Evolutionary conservation across 176 grass and related monocot genomes (phyloP).

Genomic region (Carex parvula): DNA sequence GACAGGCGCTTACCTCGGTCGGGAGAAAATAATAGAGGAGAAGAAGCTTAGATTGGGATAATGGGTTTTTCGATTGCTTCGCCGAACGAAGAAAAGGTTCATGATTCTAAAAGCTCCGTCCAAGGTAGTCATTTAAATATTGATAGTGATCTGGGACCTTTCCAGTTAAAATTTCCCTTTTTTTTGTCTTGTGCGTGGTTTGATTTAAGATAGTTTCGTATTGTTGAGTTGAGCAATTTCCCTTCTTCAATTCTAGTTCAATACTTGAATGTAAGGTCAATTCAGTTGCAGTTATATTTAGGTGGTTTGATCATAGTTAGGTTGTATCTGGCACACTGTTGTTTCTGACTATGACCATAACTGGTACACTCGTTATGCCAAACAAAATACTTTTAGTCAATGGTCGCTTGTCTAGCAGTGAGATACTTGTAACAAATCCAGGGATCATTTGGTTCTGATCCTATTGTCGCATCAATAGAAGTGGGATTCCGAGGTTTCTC

Average conservation of each 20-base stretch:
- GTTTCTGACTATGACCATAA: neutral
- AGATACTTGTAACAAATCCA: neutral
- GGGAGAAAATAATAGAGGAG: neutral
- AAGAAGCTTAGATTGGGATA: conserved; percentile 1
- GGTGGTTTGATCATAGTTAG: neutral
- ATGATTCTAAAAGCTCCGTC: conserved; percentile 17
- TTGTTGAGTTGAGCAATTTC: neutral
- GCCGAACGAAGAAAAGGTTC: conserved; percentile 8
- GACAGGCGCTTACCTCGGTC: neutral
- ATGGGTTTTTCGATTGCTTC: conserved; percentile 3
- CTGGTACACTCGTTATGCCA: neutral
- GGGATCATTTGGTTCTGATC: neutral
- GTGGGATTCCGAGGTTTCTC: neutral
- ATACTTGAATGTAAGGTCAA: neutral
- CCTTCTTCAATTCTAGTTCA: neutral
- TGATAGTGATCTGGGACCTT: neutral
- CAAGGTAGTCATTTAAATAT: conserved; percentile 5
- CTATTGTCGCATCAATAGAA: neutral
- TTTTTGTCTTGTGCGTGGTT: neutral
- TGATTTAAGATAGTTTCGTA: neutral
- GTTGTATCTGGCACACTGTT: neutral
- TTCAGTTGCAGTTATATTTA: neutral
- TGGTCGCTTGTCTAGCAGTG: neutral
- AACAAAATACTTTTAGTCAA: neutral
- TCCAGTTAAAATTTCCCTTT: neutral